Base-by-base conservation (phyloP, 2,329 filamentous ascomycete genomes). In the Paracoccidioides brasiliensis region DNA sequence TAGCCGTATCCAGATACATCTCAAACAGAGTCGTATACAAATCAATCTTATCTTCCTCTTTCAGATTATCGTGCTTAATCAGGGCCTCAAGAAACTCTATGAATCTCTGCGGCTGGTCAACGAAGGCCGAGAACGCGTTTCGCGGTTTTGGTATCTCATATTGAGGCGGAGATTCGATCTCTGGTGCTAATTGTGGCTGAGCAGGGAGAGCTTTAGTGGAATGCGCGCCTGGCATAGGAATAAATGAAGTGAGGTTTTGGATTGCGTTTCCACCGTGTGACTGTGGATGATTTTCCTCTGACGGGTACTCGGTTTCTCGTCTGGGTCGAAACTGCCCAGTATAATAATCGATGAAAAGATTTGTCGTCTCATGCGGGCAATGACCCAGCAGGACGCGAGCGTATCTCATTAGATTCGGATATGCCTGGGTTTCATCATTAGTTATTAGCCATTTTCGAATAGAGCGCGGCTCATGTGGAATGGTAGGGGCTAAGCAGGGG, bases 21-120 rank as follows among this genome's bases (percentile, higher is more conserved):
- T 98, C 94, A 66, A 98, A 97, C 12, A 98, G 71, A 0, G 94
- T 96, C 0, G 91, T 97, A 66, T 93, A 93, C 14, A 98, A 78
- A 68, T 98, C 94, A 1, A 85, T 80, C 60, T 83, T 86, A 66
- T 96, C 87, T 7, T 82, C 79, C 40, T 86, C 78, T 22, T 82
- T 82, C n/a, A 95, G 71, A 28, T 80, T 78, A 22, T 83, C 76
- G 56, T 90, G 84, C 52, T 83, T 75, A 4, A 95, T 80, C 58
- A 91, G 90, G 4, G 90, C 89, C 70, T 98, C 91, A 0, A 98
- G 77, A 67, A 98, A 98, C 14, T 83, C 76, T 59, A 97, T 91
- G 63, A 98, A 97, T 65, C 96, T 84, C 56, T 90, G 82, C 0
- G 93, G 81, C 66, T 96, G 90, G 64, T 96, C 91, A 57, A 98